Evolutionary conservation across 331 rosid species (phyloP), one percentile per base, ranked within the genome.

Genomic region (Rosa hybrid): DNA sequence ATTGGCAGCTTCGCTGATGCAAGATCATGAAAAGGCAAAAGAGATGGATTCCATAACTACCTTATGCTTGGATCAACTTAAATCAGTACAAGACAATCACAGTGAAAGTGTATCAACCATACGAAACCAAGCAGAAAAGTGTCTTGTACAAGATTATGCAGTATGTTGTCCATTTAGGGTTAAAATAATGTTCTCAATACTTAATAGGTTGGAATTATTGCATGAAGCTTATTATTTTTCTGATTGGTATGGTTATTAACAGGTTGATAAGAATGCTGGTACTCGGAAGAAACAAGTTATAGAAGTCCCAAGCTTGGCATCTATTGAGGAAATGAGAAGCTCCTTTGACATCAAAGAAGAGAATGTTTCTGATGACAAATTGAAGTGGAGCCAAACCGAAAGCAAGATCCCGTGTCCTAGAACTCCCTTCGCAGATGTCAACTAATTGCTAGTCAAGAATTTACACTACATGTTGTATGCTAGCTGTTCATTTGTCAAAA

Each of bases 311-410:
- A 92, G 91, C 78, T 76, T 73, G 78, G 84, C 80, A 72, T 84
- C 91, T 54, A 85, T 92, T 16, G 97, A 94, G 79, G 90, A 94
- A 83, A 89, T 94, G 97, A 89, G 97, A 84, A 86, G 92, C 53
- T 68, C 78, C 21, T 2, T 67, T 46, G 68, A 83, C 54, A 60
- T 83, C 64, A 70, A 72, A 67, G 94, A 87, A 87, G 87, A 77
- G 63, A 62, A 76, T 51, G 57, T 16, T 57, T 7, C 82, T 3
- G 85, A 78, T 63, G 82, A 79, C 63, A 81, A 45, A 42, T 76
- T 48, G 20, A 88, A 87, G 84, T 56, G 79, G 86, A 70, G 70
- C 12, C 78, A 74, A 48, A 65, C 49, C 16, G 96, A 88, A 68
- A 86, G 86, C 82, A 94, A 90, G 82, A 86, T 85, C 54, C 87